Base-by-base conservation (phyloP, 83 land plant species). In the Diphasiastrum complanatum region DNA sequence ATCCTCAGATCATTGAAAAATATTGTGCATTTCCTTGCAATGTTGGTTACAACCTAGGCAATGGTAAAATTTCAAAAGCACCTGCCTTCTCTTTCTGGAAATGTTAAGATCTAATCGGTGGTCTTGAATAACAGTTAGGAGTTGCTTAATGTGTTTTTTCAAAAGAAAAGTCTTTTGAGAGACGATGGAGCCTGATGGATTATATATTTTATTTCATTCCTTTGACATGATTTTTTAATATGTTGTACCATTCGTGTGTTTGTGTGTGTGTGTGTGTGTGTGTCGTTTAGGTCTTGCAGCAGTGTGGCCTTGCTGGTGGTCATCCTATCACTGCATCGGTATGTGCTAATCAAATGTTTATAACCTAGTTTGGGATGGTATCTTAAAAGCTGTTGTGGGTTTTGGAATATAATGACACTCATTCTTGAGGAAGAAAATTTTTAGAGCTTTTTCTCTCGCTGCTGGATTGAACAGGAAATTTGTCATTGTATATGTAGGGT, bases 301-400 rank as follows among this genome's bases (percentile, higher is more conserved):
- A 71, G 28, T 64, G 68, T 52, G 74, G 71, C 14, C 46, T 71
- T 20, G 55, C 72, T 27, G 71, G 51, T 33, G 70, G 60, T 28
- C 60, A 65, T 16, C 47, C 71, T 11, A 46, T 71, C 20, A 40
- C 51, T 55, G 74, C 74, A 16, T 65, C 74, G 16, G 74, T 71
- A 71, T 37, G 71, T 52, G n/a, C 25, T 61, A 1, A 25, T 38
- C 14, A 0, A 4, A 5, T 23, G 25, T 12, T 3, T 28, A 22
- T 45, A 10, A 3, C 6, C 29, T 45, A 49, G n/a, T 49, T 5
- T 8, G 51, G 23, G 23, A 49, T 24, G 23, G 23, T 8, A 5
- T 49, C 23, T 18, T 24, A 8, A 3, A 48, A 18, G 51, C 23
- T 18, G n/a, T 48, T 6, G n/a, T 18, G 23, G 6, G 18, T 48